Evolutionary conservation across 768 basidiomycete species (phyloP), one percentile per base, ranked within the genome.

Genomic region (Chalciporus chontae): DNA sequence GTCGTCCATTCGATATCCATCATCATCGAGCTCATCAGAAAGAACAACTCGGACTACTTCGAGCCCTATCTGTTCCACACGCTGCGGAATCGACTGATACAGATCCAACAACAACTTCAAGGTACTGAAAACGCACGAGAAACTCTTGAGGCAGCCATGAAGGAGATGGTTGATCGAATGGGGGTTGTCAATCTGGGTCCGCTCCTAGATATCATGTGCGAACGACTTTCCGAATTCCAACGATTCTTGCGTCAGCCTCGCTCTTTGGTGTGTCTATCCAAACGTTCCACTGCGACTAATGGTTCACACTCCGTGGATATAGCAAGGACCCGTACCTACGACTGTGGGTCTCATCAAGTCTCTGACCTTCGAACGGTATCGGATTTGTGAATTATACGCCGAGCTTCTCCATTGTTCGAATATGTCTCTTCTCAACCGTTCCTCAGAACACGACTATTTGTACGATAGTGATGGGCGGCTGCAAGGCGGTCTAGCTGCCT

Each of bases 1-100:
- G 84, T 97, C 46, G 77, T 88, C 23, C 83, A 93, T 55, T 85
- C 90, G 10, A 88, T 94, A 57, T 85, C 87, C 38, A 84, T 97
- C 60, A 76, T 97, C 52, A 87, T 94, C 56, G 95, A 98, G 65
- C 78, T 96, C 36, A 96, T 97, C 57, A 81, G 94, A 45, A 94
- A 97, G 66, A 97, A 97, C 69, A 97, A 98, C 67, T 95, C 94
- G 34, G 95, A 99, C 67, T 97, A 94, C 64, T 94, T 96, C 63
- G 96, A 99, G 70, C 95, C 94, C 5, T 95, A 94, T 67, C 77
- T 97, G 11, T 97, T 96, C 71, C 94, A 96, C 62, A 93, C 90
- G 1, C 72, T 96, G 38, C 84, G 94, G 43, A 94, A 94, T 64
- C 81, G 92, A 40, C 77, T 97, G 31, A 94, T 97, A 55, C 83